Base-by-base conservation (phyloP, 129 eudicot species). In the Kitagawia praeruptora region DNA sequence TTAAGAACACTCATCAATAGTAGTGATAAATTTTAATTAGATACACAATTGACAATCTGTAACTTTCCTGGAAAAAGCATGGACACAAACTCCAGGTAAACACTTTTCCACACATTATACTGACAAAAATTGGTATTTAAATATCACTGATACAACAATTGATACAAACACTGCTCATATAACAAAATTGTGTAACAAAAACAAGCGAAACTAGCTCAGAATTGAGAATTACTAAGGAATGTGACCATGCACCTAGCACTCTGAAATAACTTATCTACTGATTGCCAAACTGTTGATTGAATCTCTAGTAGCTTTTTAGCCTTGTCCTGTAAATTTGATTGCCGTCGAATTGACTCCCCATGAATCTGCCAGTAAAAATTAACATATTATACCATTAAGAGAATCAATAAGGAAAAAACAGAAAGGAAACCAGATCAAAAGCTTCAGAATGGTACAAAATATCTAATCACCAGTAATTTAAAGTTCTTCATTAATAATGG, bases 281-380 rank as follows among this genome's bases (percentile, higher is more conserved):
- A 85, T 49, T 89, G 95, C 99, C 99, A 96, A 34, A 96, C 89
- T 67, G 82, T 84, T 74, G 90, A 89, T 46, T 96, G 98, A 85
- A 80, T 81, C 72, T 96, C 96, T 61, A 92, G 85, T 82, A 96
- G 97, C 90, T 83, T 89, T 67, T 66, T 81, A 38, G 98, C 94
- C 88, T 92, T 94, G 42, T 83, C 91, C 84, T 88, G 93, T 54
- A 96, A 81, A 38, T 70, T 80, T 16, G 92, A 85, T 83, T 88
- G 91, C 70, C 85, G 75, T 79, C 99, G 74, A 16, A 96, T 86
- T 9, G 91, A 86, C 82, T 96, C 99, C 70, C 99, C 98, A 54
- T 96, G 98, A 56, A 96, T 90, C 98, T 96, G 90, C 21, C 71
- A 48, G 73, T 1, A n/a, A 14, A 81, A n/a, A 41, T 5, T 9